These are phyloP conservation scores for Mycosphaerella sp. DNA, from an alignment of 2,329 filamentous ascomycete genomes.

Conservation along the genomic window DNA sequence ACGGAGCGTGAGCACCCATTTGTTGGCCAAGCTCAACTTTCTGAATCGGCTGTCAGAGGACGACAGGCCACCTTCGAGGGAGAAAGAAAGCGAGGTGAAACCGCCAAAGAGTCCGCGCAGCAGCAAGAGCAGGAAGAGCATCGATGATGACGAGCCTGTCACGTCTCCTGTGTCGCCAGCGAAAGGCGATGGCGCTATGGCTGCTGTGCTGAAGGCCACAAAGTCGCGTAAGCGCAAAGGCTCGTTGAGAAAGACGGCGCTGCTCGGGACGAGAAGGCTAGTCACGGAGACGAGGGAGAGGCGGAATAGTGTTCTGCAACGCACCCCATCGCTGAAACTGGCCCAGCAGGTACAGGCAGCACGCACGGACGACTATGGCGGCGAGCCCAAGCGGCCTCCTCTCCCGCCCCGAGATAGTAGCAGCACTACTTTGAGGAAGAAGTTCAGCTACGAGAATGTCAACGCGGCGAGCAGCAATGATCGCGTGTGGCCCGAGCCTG, in stretches of 20 bases:
- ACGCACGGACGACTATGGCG: background rate
- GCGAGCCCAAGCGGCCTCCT: background rate
- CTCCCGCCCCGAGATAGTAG: conserved; percentile 7
- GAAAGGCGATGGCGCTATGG: conserved; percentile 22
- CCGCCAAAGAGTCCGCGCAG: conserved; percentile 26
- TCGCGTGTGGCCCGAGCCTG: conserved; percentile 30
- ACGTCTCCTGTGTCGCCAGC: conserved; percentile 24
- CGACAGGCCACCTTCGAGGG: conserved; percentile 23
- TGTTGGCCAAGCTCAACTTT: conserved; percentile 65
- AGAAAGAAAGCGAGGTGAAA: conserved; percentile 28
- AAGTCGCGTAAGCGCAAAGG: conserved; percentile 66
- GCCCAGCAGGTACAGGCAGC: conserved; percentile 1
- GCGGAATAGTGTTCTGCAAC: conserved; percentile 34
- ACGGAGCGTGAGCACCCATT: conserved; percentile 55
- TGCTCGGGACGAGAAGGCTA: conserved; percentile 63
- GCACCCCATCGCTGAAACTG: conserved; percentile 29
- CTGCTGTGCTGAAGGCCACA: conserved; percentile 25
- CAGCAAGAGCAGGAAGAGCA: conserved; percentile 26
- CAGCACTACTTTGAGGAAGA: conserved; percentile 16
- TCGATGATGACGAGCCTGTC: conserved; percentile 29
- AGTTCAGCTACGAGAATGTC: conserved; percentile 37
- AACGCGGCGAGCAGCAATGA: conserved; percentile 24
- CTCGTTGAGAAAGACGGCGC: conserved; percentile 78
- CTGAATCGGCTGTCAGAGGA: conserved; percentile 47
- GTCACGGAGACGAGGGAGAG: conserved; percentile 54